A percentile compares a stretch with the other conserved stretches of the same genome.
Evolutionary conservation across 2,329 filamentous ascomycete species (phyloP).

Genomic region (Pseudomassariella vexata): DNA sequence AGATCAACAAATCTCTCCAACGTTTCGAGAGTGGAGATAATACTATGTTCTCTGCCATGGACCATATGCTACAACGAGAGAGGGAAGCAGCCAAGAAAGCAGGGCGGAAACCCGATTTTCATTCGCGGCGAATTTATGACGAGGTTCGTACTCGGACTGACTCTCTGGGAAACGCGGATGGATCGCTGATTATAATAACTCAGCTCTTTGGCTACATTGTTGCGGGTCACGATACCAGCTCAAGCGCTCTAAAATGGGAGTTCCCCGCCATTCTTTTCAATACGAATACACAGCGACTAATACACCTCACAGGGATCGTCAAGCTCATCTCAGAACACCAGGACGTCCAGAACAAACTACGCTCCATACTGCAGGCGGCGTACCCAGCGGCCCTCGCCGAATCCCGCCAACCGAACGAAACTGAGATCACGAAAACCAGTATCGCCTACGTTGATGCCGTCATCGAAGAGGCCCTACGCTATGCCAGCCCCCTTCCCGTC

Average conservation of each 20-base stretch:
- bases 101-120: conserved; percentile 20
- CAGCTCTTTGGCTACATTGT: conserved; percentile 20
- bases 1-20: conserved; percentile 14
- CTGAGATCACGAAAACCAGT: conserved; percentile 9
- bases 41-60: conserved; percentile 16
- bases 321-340: conserved; percentile 12
- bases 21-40: conserved; percentile 12
- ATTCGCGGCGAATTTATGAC: conserved; percentile 23
- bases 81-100: conserved; percentile 22
- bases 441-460: conserved; percentile 77
- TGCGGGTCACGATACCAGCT: conserved; percentile 21
- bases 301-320: conserved; percentile 9
- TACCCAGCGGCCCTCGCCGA: conserved; percentile 8
- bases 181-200: too few species aligned
- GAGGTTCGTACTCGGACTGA: conserved; percentile 17
- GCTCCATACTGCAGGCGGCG: conserved; percentile 8
- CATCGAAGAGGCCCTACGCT: conserved; percentile 70
- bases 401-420: conserved; percentile 8
- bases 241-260: conserved; percentile 12
- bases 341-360: conserved; percentile 9
- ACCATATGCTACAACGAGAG: conserved; percentile 28
- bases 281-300: background rate
- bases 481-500: conserved; percentile 64
- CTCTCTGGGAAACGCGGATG: too few species aligned
- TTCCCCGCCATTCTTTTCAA: too few species aligned